Conservation (phyloP, 2,329 filamentous ascomycete species). For the Pezicula carpinea region DNA sequence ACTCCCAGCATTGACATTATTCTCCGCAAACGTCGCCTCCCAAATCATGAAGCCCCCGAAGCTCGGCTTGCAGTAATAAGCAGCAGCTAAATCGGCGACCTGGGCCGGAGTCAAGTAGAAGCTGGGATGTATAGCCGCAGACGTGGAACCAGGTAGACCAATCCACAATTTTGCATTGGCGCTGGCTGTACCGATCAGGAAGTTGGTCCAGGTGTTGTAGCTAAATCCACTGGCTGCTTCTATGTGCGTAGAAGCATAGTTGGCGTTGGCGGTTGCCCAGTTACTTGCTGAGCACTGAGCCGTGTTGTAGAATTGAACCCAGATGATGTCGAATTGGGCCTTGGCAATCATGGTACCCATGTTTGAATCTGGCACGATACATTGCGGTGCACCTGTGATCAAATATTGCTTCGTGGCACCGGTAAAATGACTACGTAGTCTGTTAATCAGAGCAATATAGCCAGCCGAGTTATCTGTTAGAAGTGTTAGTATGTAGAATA, state of each 20-base stretch:
- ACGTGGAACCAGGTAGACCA: constrained; percentile 6
- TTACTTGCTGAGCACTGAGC: constrained; percentile 7
- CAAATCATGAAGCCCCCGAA: constrained; percentile 12
- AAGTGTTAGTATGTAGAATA: not conserved
- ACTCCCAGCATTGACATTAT: constrained; percentile 2
- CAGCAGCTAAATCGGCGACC: constrained; percentile 1
- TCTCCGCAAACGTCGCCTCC: constrained; percentile 5
- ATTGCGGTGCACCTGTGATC: constrained; percentile 13
- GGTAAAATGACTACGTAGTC: constrained; percentile 8
- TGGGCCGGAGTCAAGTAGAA: constrained; percentile 3
- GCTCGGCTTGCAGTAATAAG: constrained; percentile 5
- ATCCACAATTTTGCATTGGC: constrained; percentile 12
- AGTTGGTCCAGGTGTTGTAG: constrained; percentile 5
- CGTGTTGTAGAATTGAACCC: constrained; percentile 15
- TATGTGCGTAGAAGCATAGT: constrained; percentile 2
- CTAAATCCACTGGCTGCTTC: constrained; percentile 3
- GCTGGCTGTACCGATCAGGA: constrained; percentile 4
- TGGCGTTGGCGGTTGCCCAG: constrained; percentile 9
- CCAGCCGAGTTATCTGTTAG: constrained; percentile 5
- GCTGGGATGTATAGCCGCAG: not conserved
- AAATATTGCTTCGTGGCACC: constrained; percentile 6
- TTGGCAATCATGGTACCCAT: constrained; percentile 12
- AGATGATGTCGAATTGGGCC: constrained; percentile 11
- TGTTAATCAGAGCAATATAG: constrained; percentile 11
- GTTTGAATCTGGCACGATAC: constrained; percentile 12